Conservation (phyloP, 2,329 filamentous ascomycete genomes). For the Ophiostoma sp. region DNA sequence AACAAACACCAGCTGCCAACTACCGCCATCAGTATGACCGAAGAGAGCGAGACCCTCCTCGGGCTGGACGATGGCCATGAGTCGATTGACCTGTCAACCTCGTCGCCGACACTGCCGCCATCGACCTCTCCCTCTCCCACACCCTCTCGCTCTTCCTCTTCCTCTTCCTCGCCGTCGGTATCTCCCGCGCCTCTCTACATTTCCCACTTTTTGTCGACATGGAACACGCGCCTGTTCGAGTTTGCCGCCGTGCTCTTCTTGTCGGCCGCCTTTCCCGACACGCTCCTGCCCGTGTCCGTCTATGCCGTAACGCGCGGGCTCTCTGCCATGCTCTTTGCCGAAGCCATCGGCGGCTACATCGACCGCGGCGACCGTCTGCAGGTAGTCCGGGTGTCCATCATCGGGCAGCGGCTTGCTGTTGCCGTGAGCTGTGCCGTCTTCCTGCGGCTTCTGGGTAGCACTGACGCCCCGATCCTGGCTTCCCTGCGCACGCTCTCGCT, state of each 20-base stretch:
- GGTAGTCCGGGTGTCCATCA: constrained; percentile 49
- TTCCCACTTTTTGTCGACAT: constrained; percentile 58
- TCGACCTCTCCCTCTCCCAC: not conserved
- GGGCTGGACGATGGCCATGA: not conserved
- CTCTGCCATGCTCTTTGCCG: constrained; percentile 54
- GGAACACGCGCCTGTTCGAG: constrained; percentile 60
- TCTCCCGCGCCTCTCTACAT: constrained; percentile 40
- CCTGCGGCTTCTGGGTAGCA: constrained; percentile 31
- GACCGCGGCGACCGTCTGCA: constrained; percentile 49
- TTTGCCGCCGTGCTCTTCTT: constrained; percentile 57
- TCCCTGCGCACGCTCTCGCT: not conserved
- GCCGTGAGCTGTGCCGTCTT: constrained; percentile 45
- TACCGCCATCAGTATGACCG: not conserved
- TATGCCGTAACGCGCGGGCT: constrained; percentile 59
- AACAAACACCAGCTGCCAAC: not conserved
- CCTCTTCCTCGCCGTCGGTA: not conserved
- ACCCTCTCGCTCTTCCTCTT: not conserved
- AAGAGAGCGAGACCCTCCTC: not conserved
- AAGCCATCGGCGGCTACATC: constrained; percentile 53
- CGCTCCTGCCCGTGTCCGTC: constrained; percentile 60
- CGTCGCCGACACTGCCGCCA: not conserved
- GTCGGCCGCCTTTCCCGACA: constrained; percentile 50
- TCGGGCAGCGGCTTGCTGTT: constrained; percentile 41
- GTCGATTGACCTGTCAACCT: not conserved
- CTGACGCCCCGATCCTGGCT: constrained; percentile 27